These are phyloP conservation scores for Arthrocladium fulminans DNA, from an alignment of 2,329 filamentous ascomycete genomes.

Conservation along the genomic window DNA sequence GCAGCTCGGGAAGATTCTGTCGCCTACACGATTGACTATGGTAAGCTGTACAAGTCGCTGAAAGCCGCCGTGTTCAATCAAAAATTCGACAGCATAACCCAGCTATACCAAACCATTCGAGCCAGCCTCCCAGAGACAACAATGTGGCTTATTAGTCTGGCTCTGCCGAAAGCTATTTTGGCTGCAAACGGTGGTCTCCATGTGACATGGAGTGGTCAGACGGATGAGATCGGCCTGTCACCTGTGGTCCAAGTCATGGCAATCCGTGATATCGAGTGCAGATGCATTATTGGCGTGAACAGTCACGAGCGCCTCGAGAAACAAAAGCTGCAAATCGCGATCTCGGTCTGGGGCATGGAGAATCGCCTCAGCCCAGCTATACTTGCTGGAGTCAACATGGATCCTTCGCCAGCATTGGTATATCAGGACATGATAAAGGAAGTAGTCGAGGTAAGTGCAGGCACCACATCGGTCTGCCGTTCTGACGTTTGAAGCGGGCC, in stretches of 20 bases:
- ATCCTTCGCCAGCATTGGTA: conserved; percentile 9
- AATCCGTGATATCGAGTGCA: conserved; percentile 36
- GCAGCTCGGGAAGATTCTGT: conserved; percentile 38
- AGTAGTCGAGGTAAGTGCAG: conserved; percentile 31
- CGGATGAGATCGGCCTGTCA: conserved; percentile 11
- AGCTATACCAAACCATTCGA: conserved; percentile 9
- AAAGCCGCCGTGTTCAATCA: conserved; percentile 19
- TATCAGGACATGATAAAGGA: conserved; percentile 33
- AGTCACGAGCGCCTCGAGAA: conserved; percentile 44
- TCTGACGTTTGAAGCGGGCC: conserved; percentile 29
- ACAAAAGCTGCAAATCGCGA: conserved; percentile 38
- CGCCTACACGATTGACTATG: conserved; percentile 39
- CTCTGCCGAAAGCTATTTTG: conserved; percentile 37
- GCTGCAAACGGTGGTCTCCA: conserved; percentile 36
- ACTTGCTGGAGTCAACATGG: conserved; percentile 3
- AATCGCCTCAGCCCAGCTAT: conserved; percentile 12
- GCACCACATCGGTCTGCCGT: conserved; percentile 3
- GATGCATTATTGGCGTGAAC: conserved; percentile 45
- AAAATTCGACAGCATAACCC: conserved; percentile 9
- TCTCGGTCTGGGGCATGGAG: conserved; percentile 24
- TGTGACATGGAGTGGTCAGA: conserved; percentile 26
- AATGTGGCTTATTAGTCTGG: conserved; percentile 15
- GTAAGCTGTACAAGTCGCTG: conserved; percentile 38
- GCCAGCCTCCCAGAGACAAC: not conserved
- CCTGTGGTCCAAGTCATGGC: conserved; percentile 28